A percentile compares a stretch with the other conserved stretches of the same genome.
Evolutionary conservation across 768 basidiomycete genomes (phyloP).

Genomic region (Amanita molliuscula): DNA sequence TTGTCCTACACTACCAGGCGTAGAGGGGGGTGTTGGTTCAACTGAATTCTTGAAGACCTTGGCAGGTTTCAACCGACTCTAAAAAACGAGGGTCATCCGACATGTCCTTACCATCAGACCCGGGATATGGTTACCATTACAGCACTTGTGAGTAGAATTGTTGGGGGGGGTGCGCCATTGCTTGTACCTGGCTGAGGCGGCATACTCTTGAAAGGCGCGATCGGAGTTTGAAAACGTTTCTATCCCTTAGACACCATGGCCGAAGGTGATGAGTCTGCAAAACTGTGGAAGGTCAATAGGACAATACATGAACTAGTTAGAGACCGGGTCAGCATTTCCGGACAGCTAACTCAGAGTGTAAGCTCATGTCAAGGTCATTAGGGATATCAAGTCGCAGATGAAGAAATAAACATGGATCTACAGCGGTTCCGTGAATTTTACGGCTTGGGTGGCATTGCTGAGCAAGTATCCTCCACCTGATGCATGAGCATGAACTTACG

Average conservation of each 20-base stretch:
- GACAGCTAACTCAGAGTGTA: constrained; percentile 13
- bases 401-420: constrained; percentile 87
- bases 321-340: constrained; percentile 62
- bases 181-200: constrained; percentile 32
- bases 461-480: constrained; percentile 47
- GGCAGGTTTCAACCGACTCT: constrained; percentile 78
- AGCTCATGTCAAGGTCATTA: constrained; percentile 21
- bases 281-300: constrained; percentile 91
- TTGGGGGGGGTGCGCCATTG: constrained; percentile 23
- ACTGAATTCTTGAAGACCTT: constrained; percentile 80
- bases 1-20: constrained; percentile 23
- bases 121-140: constrained; percentile 34
- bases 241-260: constrained; percentile 35
- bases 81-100: constrained; percentile 4
- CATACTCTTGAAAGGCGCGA: constrained; percentile 16
- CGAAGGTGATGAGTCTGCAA: constrained; percentile 72
- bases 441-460: constrained; percentile 66
- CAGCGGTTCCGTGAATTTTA: constrained; percentile 65
- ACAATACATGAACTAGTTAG: constrained; percentile 95
- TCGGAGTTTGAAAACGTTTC: constrained; percentile 49
- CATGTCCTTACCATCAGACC: constrained; percentile 7
- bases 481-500: constrained; percentile 6
- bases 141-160: constrained; percentile 33
- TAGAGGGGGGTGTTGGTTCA: constrained; percentile 44
- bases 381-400: constrained; percentile 92